Conservation (phyloP, 2,329 filamentous ascomycete genomes). For the Colletotrichum chlorophyti region DNA sequence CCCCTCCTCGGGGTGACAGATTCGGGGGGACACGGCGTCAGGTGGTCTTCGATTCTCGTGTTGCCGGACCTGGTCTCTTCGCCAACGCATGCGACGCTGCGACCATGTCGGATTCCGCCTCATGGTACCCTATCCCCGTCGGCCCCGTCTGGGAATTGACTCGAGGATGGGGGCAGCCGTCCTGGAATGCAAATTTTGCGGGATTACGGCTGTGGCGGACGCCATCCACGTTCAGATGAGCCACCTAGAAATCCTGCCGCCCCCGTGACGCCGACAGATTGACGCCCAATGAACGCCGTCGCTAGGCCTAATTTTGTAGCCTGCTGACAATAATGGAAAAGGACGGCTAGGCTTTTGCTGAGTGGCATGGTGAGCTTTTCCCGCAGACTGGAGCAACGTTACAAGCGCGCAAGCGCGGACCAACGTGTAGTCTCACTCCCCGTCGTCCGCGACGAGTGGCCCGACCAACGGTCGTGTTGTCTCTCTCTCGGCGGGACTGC, state of each 20-base stretch:
- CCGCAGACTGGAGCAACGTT: conserved; percentile 18
- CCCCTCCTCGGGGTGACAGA: not conserved
- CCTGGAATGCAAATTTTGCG: not conserved
- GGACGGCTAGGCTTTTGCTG: not conserved
- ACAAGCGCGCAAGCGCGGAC: conserved; percentile 27
- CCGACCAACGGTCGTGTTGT: not conserved
- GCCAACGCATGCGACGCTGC: conserved; percentile 16
- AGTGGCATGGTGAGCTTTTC: not conserved
- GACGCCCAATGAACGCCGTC: conserved; percentile 8
- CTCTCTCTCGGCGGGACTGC: not conserved
- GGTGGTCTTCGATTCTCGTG: conserved; percentile 15
- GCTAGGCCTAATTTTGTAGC: not conserved
- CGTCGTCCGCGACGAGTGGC: not conserved
- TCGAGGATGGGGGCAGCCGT: conserved; percentile 6
- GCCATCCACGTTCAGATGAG: not conserved
- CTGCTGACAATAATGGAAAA: not conserved
- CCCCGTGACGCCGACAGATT: not conserved
- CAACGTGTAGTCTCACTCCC: not conserved
- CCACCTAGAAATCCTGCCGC: not conserved
- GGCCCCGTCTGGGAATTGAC: no score
- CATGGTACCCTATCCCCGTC: no score
- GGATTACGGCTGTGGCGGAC: conserved; percentile 18
- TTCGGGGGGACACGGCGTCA: conserved; percentile 7
- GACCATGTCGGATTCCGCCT: not conserved
- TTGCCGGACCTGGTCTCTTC: conserved; percentile 11